A percentile compares a stretch with the other conserved stretches of the same genome.
These are phyloP conservation scores for Monosporascus sp. DNA, from an alignment of 2,329 filamentous ascomycete genomes.

Conservation along the genomic window DNA sequence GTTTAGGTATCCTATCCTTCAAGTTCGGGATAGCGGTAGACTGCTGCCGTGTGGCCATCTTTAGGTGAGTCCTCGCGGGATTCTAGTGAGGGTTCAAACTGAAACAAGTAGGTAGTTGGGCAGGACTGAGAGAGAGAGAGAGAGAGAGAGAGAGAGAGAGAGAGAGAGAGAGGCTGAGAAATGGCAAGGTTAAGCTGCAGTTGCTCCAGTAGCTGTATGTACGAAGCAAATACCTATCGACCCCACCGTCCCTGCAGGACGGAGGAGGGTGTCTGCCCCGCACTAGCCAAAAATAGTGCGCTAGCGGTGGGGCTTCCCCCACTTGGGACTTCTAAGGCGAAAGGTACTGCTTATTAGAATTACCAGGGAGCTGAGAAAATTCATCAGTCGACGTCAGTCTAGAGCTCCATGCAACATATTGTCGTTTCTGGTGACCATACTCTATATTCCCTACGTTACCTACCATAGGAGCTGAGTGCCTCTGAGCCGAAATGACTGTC, in stretches of 20 bases:
- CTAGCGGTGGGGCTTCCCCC: neutral
- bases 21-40: constrained; percentile 38
- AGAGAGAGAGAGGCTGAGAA: neutral
- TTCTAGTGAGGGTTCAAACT: neutral
- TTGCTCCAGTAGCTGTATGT: neutral
- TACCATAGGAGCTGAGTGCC: too few species aligned
- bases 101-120: neutral
- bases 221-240: neutral
- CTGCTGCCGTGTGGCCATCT: constrained; percentile 17
- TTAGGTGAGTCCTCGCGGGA: neutral
- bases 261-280: neutral
- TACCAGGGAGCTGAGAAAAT: neutral
- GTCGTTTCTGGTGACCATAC: neutral
- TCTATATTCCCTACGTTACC: too few species aligned
- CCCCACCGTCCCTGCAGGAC: neutral
- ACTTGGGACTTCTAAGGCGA: neutral
- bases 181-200: neutral
- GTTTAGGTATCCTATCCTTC: constrained; percentile 57
- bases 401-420: neutral
- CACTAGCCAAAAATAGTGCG: neutral
- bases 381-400: neutral
- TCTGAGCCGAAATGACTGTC: constrained; percentile 34
- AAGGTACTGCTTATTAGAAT: neutral
- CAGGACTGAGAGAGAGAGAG: neutral
- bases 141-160: neutral